Conservation (phyloP, 805 yeast species). For the Lipomyces oligophaga region DNA sequence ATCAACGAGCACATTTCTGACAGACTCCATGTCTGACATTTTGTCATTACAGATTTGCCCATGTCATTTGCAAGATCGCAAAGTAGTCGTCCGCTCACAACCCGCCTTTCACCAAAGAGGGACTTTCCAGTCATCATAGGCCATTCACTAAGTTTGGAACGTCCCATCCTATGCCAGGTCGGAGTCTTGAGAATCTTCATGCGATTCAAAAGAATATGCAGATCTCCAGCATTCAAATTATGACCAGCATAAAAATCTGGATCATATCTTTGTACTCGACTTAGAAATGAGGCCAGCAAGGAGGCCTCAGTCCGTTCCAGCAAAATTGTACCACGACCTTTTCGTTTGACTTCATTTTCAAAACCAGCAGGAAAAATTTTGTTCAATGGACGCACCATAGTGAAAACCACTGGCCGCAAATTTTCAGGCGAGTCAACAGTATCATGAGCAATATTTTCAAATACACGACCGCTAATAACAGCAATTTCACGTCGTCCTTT, state of each 20-base stretch:
- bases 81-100: conserved; percentile 77
- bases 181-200: conserved; percentile 69
- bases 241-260: conserved; percentile 93
- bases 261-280: conserved; percentile 67
- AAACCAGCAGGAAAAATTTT: conserved; percentile 72
- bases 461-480: conserved; percentile 73
- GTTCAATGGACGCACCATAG: conserved; percentile 73
- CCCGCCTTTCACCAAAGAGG: conserved; percentile 56
- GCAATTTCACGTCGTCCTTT: conserved; percentile 82
- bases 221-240: conserved; percentile 67
- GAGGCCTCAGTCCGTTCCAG: conserved; percentile 70
- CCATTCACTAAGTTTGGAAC: conserved; percentile 66
- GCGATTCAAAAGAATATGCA: conserved; percentile 78
- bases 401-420: conserved; percentile 58
- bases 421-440: conserved; percentile 61
- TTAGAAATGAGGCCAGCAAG: conserved; percentile 69
- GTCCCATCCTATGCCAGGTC: conserved; percentile 79
- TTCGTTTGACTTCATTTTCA: conserved; percentile 54
- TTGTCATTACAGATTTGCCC: conserved; percentile 87
- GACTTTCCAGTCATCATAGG: conserved; percentile 67
- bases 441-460: conserved; percentile 67
- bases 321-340: conserved; percentile 44
- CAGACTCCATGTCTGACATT: conserved; percentile 92
- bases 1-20: conserved; percentile 85
- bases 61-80: conserved; percentile 93